Conservation (phyloP, 768 basidiomycete genomes). For the Russula virescens region DNA sequence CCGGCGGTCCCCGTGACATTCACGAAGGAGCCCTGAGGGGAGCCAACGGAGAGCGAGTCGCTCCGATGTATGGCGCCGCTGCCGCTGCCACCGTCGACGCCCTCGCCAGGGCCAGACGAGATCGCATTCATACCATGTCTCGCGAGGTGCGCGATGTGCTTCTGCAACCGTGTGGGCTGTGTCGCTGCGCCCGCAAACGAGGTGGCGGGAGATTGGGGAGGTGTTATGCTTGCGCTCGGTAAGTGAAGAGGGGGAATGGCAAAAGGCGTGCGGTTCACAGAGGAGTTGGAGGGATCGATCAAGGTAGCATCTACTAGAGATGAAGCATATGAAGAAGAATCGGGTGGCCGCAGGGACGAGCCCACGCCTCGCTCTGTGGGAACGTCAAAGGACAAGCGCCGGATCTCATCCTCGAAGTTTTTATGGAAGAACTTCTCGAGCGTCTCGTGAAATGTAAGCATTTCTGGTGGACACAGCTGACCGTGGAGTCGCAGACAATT, state of each 20-base stretch:
- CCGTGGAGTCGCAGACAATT: conserved; percentile 80
- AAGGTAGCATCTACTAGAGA: conserved; percentile 36
- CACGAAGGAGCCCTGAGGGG: conserved; percentile 70
- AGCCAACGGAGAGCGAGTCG: conserved; percentile 58
- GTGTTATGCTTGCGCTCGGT: conserved; percentile 40
- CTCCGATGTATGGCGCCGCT: conserved; percentile 32
- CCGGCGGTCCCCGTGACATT: conserved; percentile 52
- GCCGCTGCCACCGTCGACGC: conserved; percentile 37
- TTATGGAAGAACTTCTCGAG: conserved; percentile 80
- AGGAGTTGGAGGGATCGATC: conserved; percentile 35
- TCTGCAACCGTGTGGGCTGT: conserved; percentile 58
- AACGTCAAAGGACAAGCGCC: conserved; percentile 57
- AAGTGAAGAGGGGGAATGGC: conserved; percentile 51
- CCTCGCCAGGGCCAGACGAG: conserved; percentile 69
- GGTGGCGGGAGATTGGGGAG: conserved; percentile 35
- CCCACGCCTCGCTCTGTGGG: conserved; percentile 39
- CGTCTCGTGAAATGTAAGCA: conserved; percentile 89
- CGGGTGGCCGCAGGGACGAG: conserved; percentile 9
- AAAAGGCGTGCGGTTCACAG: conserved; percentile 29
- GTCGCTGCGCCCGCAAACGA: conserved; percentile 37
- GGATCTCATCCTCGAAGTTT: conserved; percentile 80
- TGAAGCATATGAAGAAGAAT: conserved; percentile 17
- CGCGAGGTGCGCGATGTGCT: conserved; percentile 74
- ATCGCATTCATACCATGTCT: conserved; percentile 81
- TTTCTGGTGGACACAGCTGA: conserved; percentile 76